Percentiles rank a stretch among this genome's conserved stretches.
These are phyloP conservation scores for Acanthamoeba sp. DNA, from an alignment of 208 protist genomes.

Conservation along the genomic window DNA sequence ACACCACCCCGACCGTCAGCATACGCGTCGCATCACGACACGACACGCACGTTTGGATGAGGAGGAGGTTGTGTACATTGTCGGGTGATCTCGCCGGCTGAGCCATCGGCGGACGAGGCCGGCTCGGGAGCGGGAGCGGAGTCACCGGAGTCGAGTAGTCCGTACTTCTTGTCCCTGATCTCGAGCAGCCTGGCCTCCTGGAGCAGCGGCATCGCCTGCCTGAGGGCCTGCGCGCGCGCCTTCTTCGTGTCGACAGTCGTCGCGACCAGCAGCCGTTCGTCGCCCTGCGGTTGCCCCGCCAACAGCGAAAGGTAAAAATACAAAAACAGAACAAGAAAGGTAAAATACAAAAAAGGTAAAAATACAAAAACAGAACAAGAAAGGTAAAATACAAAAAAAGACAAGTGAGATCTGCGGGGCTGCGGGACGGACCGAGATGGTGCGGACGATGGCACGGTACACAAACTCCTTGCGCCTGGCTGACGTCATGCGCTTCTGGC, in stretches of 20 bases:
- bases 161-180: not conserved
- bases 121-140: not conserved
- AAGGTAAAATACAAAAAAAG: too few relatives aligned
- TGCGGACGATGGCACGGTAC: slow-evolving; percentile 22
- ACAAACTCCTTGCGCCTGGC: not conserved
- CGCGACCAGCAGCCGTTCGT: not conserved
- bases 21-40: too few relatives aligned
- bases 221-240: not conserved
- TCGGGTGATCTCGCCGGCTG: not conserved
- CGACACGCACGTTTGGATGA: too few relatives aligned
- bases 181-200: slow-evolving; percentile 4
- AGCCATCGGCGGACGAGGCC: too few relatives aligned
- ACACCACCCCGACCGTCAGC: too few relatives aligned
- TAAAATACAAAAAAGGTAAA: too few relatives aligned
- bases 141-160: not conserved
- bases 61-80: not conserved
- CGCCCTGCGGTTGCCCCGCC: not conserved
- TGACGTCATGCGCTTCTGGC: not conserved
- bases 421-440: not conserved
- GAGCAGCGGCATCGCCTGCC: not conserved
- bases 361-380: too few relatives aligned
- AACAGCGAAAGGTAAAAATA: too few relatives aligned
- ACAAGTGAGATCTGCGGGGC: too few relatives aligned
- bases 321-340: not conserved
- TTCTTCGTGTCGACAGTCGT: slow-evolving; percentile 5